Conservation (phyloP, 202 grass and related monocot genomes). For the Setaria italica region DNA sequence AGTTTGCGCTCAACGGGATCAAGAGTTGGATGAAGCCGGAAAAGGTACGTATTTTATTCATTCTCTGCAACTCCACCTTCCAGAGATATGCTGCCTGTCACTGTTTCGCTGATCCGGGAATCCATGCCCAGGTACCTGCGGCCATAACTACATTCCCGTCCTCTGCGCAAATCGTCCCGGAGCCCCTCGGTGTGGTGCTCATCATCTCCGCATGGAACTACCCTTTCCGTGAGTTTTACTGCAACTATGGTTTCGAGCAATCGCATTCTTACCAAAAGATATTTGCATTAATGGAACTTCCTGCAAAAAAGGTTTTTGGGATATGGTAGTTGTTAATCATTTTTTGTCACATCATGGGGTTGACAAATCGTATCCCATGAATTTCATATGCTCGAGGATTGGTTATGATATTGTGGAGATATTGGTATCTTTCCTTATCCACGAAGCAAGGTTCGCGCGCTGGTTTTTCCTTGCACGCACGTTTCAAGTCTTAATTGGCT, state of each 20-base stretch:
- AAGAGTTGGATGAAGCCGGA: slow-evolving; percentile 98
- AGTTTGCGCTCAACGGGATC: slow-evolving; percentile 69
- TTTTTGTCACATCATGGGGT: neutral
- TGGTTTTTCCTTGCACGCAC: neutral
- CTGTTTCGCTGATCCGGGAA: slow-evolving; percentile 2
- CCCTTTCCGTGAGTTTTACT: slow-evolving; percentile 54
- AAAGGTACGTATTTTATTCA: slow-evolving; percentile 49
- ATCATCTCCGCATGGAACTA: slow-evolving; percentile 97
- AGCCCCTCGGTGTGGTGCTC: slow-evolving; percentile 87
- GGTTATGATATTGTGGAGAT: neutral
- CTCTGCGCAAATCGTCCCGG: slow-evolving; percentile 69
- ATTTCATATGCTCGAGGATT: slow-evolving; percentile 27
- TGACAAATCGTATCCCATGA: neutral
- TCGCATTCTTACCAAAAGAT: neutral
- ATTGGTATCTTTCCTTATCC: slow-evolving; percentile 42
- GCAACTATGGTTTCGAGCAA: no score
- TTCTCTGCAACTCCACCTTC: neutral
- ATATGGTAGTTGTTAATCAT: neutral
- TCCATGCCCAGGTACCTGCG: slow-evolving; percentile 62
- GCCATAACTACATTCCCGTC: slow-evolving; percentile 77
- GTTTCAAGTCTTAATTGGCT: neutral
- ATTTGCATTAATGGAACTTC: neutral
- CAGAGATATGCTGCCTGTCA: neutral
- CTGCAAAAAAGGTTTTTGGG: neutral
- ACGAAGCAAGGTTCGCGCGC: neutral